Conservation (phyloP, 306 rosid genomes). For the Gastrolobium villosum region DNA sequence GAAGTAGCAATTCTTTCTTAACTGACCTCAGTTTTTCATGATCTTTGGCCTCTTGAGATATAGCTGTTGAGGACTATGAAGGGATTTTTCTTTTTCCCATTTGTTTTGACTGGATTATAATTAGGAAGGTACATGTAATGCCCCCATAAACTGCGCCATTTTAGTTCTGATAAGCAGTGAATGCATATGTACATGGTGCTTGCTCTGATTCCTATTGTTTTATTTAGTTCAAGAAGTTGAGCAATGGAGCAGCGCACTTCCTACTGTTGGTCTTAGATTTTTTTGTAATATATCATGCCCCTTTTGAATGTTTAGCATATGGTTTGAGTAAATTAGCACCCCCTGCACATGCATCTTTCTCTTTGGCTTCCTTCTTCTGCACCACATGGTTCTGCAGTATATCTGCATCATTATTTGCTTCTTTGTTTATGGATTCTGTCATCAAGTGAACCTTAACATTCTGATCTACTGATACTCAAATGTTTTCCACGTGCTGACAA, state of each 20-base stretch:
- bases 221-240: not conserved
- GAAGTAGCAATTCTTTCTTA: constrained; percentile 1
- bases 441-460: not conserved
- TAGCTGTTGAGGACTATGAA: constrained; percentile 25
- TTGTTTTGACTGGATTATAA: not conserved
- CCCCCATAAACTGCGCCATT: not conserved
- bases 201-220: not conserved
- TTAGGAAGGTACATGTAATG: constrained; percentile 12
- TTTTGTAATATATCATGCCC: not conserved
- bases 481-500: not conserved
- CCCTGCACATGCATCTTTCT: not conserved
- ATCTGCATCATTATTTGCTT: not conserved
- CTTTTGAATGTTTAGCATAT: not conserved
- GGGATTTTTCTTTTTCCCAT: not conserved
- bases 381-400: not conserved
- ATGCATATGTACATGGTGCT: not conserved
- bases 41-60: constrained; percentile 8
- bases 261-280: not conserved
- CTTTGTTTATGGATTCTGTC: not conserved
- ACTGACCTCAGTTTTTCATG: not conserved
- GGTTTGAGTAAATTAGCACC: not conserved
- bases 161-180: not conserved
- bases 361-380: not conserved
- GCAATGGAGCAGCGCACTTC: not conserved
- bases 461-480: not conserved